Base-by-base conservation (phyloP, 306 rosid genomes). In the Prunus salicina region DNA sequence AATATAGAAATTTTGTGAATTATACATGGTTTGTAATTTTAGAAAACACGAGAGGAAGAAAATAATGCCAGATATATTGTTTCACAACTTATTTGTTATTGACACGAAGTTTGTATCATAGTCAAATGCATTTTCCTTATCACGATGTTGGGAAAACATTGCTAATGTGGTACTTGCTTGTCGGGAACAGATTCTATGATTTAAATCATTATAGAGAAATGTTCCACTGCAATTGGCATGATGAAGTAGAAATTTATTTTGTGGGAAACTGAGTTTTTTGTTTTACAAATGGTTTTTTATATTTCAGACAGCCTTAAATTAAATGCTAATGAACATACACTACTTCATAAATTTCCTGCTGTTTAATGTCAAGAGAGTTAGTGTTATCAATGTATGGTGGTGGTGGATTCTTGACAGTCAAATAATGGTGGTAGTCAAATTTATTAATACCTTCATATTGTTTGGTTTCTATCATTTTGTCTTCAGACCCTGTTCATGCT, bases 401-500 rank as follows among this genome's bases (percentile, higher is more conserved):
- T 63, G 34, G 9, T 46, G 55, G 38, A 46, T 25, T 13, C 72
- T 50, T 22, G 19, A 50, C 56, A 45, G 38, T 27, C 9, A 64
- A 9, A 3, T 24, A 9, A 56, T 2, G 57, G 20, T 49, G 47
- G 32, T 58, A 7, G 67, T 28, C 32, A 25, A 60, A 32, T 50
- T 55, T 30, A 30, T 53, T 69, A 12, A 6, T 12, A n/a, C 58
- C 4, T 53, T 53, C 41, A 27, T 62, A 13, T 28, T 27, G 32
- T 60, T 25, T 25, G 34, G 18, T 15, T 71, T 12, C n/a, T 4
- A 15, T 71, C 10, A 12, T 76, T 64, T 67, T 81, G 22, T 81
- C 79, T 72, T 66, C 73, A 2, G 10, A 82, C 24, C 62, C 46
- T 46, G 63, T 68, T 81, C 45, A 63, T 86, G 78, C 72, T 64